These are phyloP conservation scores for Salvia splendens DNA, from an alignment of 257 asterid species.

Conservation along the genomic window DNA sequence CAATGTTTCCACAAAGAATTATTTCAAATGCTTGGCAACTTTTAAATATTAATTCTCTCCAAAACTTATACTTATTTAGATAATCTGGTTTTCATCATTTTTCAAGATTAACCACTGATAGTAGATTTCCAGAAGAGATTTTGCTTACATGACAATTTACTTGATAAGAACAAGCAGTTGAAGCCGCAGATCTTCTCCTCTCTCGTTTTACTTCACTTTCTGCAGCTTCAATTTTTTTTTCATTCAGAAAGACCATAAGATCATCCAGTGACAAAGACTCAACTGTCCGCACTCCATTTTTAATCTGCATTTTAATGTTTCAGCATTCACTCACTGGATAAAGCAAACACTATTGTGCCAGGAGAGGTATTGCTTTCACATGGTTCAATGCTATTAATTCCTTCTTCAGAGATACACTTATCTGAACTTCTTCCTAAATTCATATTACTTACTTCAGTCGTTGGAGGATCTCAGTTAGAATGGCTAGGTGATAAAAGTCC, in stretches of 20 bases:
- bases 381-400: conserved; percentile 1
- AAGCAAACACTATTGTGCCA: conserved; percentile 17
- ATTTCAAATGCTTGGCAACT: no score
- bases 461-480: conserved; percentile 18
- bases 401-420: neutral
- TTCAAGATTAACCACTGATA: conserved; percentile 20
- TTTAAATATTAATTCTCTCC: no score
- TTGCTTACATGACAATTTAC: conserved; percentile 67
- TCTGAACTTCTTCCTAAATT: conserved; percentile 15
- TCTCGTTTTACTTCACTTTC: conserved; percentile 44
- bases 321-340: conserved; percentile 26
- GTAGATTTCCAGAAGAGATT: conserved; percentile 17
- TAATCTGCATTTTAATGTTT: conserved; percentile 48
- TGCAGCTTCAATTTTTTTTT: conserved; percentile 34
- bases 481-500: neutral
- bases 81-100: conserved; percentile 26
- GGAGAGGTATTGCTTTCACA: conserved; percentile 7
- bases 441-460: conserved; percentile 1
- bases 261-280: conserved; percentile 57
- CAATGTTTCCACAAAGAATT: neutral
- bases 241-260: conserved; percentile 50
- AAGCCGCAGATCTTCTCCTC: conserved; percentile 45
- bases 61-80: no score
- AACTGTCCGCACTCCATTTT: conserved; percentile 44
- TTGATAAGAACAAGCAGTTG: conserved; percentile 56